These are phyloP conservation scores for Cladorrhinum sp. DNA, from an alignment of 2,329 filamentous ascomycete species.

Conservation along the genomic window DNA sequence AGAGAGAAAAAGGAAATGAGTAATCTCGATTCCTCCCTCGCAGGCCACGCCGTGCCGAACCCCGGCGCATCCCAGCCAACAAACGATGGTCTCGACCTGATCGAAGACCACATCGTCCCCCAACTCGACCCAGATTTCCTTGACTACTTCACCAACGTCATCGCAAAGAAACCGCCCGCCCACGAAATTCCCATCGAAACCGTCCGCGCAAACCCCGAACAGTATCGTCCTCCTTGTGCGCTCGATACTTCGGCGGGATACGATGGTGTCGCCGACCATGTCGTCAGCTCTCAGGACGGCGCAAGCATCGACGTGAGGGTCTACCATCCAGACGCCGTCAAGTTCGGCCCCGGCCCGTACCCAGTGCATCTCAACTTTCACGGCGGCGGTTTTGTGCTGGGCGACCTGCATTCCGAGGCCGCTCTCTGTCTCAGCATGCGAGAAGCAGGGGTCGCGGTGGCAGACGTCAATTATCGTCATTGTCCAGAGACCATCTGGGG, in stretches of 20 bases:
- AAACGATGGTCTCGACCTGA: conserved; percentile 7
- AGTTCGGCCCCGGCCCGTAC: conserved; percentile 33
- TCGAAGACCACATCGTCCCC: conserved; percentile 26
- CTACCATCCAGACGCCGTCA: conserved; percentile 33
- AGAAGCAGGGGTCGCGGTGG: conserved; percentile 36
- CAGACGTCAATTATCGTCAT: conserved; percentile 41
- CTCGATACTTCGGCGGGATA: conserved; percentile 29
- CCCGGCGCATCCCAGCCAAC: neutral
- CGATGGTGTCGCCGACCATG: conserved; percentile 30
- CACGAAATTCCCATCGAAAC: conserved; percentile 30
- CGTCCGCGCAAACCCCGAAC: conserved; percentile 32
- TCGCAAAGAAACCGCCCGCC: conserved; percentile 23
- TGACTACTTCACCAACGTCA: conserved; percentile 27
- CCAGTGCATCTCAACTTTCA: conserved; percentile 37
- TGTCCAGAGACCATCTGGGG: conserved; percentile 39
- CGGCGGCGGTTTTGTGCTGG: conserved; percentile 39
- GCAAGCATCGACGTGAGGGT: conserved; percentile 31
- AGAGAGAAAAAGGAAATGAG: conserved; percentile 6
- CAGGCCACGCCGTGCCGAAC: conserved; percentile 8
- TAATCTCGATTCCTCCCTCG: conserved; percentile 8
- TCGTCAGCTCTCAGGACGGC: conserved; percentile 32
- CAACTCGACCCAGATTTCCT: conserved; percentile 35
- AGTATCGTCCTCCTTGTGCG: conserved; percentile 28
- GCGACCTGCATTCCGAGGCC: conserved; percentile 34
- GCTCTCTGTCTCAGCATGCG: conserved; percentile 37